Evolutionary conservation across 305 asterid species (phyloP).

Genomic region (Coffea humblotiana): DNA sequence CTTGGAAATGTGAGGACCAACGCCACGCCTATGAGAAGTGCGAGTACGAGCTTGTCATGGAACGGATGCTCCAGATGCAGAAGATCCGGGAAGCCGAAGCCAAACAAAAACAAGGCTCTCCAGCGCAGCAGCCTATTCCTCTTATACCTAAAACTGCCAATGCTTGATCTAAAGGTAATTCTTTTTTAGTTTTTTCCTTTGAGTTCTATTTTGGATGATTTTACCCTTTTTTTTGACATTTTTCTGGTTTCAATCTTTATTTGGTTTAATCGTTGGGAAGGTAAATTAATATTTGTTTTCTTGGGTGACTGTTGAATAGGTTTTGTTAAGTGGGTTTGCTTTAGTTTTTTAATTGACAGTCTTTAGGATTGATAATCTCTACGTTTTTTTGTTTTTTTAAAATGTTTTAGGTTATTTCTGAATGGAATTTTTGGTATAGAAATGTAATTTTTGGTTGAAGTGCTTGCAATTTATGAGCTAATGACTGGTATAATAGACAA

Average conservation of each 20-base stretch:
- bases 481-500: not conserved
- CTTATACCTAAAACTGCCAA: conserved; percentile 80
- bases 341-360: not conserved
- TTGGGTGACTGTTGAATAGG: not conserved
- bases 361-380: not conserved
- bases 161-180: conserved; percentile 33
- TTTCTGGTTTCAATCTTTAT: not conserved
- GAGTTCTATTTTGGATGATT: not conserved
- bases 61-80: conserved; percentile 97
- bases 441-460: not conserved
- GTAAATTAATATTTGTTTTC: too few species aligned
- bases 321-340: too few species aligned
- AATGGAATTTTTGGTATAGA: not conserved
- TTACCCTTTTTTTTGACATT: not conserved
- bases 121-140: conserved; percentile 44
- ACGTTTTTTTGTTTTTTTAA: too few species aligned
- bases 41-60: conserved; percentile 95
- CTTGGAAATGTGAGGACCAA: conserved; percentile 90
- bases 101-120: conserved; percentile 25
- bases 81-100: conserved; percentile 70
- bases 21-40: conserved; percentile 92
- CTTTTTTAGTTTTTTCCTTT: not conserved
- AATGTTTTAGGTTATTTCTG: too few species aligned
- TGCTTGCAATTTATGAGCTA: not conserved
- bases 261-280: too few species aligned